Base-by-base conservation (phyloP, 345 rosid genomes). In the Melaleuca alternifolia region DNA sequence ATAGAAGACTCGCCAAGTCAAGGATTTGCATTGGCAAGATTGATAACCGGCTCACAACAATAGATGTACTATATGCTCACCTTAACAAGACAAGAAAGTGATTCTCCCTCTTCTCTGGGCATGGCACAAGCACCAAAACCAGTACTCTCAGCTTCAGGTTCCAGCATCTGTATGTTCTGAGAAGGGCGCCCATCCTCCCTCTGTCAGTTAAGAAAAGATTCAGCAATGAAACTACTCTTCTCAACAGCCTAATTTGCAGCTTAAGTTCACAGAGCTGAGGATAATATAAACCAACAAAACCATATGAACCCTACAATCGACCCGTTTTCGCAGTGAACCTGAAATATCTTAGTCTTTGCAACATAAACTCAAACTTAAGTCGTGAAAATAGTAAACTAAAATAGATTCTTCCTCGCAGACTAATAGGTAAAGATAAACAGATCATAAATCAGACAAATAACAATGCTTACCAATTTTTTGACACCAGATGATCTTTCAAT, bases 31-130 rank as follows among this genome's bases (percentile, higher is more conserved):
- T 44, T 61, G 61, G 46, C 57, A 56, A 48, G 37, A 62, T 57
- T n/a, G 50, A 54, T 46, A 37, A 61, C 24, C 24, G 24, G 20
- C 54, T 46, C 14, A 59, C n/a, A 33, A 57, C 51, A 30, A 41
- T 46, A 85, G 81, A 85, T 20, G n/a, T 33, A 54, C 2, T 44
- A 86, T 41, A 11, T 24, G 65, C 61, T 82, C 87, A 94, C 99
- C 96, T 95, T 96, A 56, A 97, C 95, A 16, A 96, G 93, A 92
- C 99, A 95, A 33, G 96, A 91, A 86, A 94, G 90, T 87, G 88
- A 84, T 84, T 91, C 91, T 83, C 53, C 84, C 54, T 85, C 88
- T 26, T 83, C 86, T 71, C 89, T 88, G 46, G 91, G 89, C 4
- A 82, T 82, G 18, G 81, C 16, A 88, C 23, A 76, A 20, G 86